phyloP scores from a whole-genome alignment of 2,329 filamentous ascomycete genomes.

The Curvularia sp. region DNA sequence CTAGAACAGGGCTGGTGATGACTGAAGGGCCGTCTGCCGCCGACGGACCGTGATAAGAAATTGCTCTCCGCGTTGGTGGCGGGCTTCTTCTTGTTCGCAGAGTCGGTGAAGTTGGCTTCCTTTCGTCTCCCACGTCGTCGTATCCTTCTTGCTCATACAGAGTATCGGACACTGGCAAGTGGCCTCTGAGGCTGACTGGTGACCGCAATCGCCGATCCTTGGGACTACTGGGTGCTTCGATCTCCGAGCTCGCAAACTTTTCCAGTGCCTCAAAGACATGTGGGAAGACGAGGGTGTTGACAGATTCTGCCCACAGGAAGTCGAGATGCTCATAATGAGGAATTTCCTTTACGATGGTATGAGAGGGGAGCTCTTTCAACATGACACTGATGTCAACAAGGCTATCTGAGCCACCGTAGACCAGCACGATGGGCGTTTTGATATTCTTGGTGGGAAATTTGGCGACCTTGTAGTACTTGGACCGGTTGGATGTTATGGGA shows the following conservation, averaged over 20 bases:
- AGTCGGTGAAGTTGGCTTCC: conserved; percentile 31
- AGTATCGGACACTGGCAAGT: conserved; percentile 35
- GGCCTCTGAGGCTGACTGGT: conserved; percentile 38
- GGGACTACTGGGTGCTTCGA: conserved; percentile 8
- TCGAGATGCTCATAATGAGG: conserved; percentile 96
- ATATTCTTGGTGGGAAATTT: conserved; percentile 97
- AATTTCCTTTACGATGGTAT: conserved; percentile 86
- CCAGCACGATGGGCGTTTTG: conserved; percentile 89
- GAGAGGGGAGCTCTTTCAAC: conserved; percentile 83
- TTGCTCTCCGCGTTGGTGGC: conserved; percentile 26
- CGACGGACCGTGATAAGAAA: conserved; percentile 17
- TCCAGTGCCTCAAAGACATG: conserved; percentile 91
- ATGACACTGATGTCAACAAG: conserved; percentile 93
- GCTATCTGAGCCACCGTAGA: conserved; percentile 94
- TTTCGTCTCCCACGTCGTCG: conserved; percentile 40
- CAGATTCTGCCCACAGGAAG: conserved; percentile 91
- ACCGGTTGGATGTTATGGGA: conserved; percentile 72
- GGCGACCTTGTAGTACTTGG: conserved; percentile 93
- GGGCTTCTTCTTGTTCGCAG: conserved; percentile 33
- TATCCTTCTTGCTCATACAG: conserved; percentile 32
- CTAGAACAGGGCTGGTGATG: conserved; percentile 12
- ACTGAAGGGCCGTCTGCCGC: conserved; percentile 6
- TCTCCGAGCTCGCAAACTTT: conserved; percentile 58
- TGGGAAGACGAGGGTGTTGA: conserved; percentile 83
- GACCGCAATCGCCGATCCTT: conserved; percentile 40